A percentile compares a stretch with the other conserved stretches of the same genome.
These are phyloP conservation scores for Epichloe baconii DNA, from an alignment of 2,329 filamentous ascomycete genomes.

Conservation along the genomic window DNA sequence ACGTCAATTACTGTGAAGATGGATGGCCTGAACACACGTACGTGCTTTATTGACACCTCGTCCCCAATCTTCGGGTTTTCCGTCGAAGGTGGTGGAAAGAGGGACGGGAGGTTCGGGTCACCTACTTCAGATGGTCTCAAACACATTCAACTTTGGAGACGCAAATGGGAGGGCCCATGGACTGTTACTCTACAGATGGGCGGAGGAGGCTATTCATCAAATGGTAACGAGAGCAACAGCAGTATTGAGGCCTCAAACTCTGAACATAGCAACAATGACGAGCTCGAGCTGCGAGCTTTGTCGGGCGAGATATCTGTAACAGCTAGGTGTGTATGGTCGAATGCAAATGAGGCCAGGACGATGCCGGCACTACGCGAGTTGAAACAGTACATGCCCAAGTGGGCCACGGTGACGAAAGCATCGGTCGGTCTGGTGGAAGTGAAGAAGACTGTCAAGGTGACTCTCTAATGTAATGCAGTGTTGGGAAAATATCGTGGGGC, in stretches of 20 bases:
- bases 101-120: conserved; percentile 52
- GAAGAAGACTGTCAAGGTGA: conserved; percentile 51
- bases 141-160: conserved; percentile 67
- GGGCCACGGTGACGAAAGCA: conserved; percentile 66
- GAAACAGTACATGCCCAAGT: conserved; percentile 60
- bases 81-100: conserved; percentile 45
- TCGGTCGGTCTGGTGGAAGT: conserved; percentile 73
- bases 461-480: conserved; percentile 15
- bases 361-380: conserved; percentile 81
- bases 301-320: conserved; percentile 39
- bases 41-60: conserved; percentile 63
- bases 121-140: conserved; percentile 49
- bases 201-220: conserved; percentile 3
- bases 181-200: conserved; percentile 34
- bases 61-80: conserved; percentile 50
- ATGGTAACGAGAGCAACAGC: not conserved
- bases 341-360: conserved; percentile 55
- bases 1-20: conserved; percentile 51
- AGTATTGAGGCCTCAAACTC: not conserved
- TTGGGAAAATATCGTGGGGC: not conserved
- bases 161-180: conserved; percentile 68
- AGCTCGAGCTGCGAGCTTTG: conserved; percentile 7
- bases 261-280: conserved; percentile 2
- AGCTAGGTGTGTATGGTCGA: conserved; percentile 76
- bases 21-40: conserved; percentile 60